These are phyloP conservation scores for Microdochium nivale DNA, from an alignment of 2,329 filamentous ascomycete species.

Conservation along the genomic window DNA sequence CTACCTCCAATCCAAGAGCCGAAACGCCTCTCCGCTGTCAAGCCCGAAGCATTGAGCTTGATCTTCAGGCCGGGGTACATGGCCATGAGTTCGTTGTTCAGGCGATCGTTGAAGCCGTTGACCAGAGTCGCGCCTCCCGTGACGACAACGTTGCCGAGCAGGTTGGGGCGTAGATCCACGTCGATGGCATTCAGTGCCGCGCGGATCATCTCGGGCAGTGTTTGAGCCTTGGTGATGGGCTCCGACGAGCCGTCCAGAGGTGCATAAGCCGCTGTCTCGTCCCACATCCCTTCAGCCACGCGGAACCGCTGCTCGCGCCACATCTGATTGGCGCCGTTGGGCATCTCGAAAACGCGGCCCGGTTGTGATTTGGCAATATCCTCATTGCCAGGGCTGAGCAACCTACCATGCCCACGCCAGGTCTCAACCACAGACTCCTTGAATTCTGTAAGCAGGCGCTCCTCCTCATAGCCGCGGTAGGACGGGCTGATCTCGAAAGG, in stretches of 20 bases:
- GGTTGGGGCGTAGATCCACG: slow-evolving; percentile 73
- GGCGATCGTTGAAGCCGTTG: slow-evolving; percentile 83
- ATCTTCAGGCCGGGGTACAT: slow-evolving; percentile 82
- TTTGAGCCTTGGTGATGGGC: slow-evolving; percentile 60
- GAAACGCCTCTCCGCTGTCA: slow-evolving; percentile 83
- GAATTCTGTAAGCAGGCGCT: slow-evolving; percentile 88
- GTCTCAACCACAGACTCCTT: slow-evolving; percentile 96
- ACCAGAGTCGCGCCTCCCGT: slow-evolving; percentile 82
- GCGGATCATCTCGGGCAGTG: slow-evolving; percentile 75
- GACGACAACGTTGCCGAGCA: slow-evolving; percentile 86
- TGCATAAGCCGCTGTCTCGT: slow-evolving; percentile 65
- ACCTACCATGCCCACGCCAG: slow-evolving; percentile 73
- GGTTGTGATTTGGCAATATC: slow-evolving; percentile 66
- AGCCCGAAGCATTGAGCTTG: slow-evolving; percentile 78
- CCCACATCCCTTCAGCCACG: slow-evolving; percentile 84
- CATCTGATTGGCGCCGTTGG: slow-evolving; percentile 91
- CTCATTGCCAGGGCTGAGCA: slow-evolving; percentile 59
- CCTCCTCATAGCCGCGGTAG: slow-evolving; percentile 80
- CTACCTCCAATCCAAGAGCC: slow-evolving; percentile 95
- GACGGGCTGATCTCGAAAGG: slow-evolving; percentile 52
- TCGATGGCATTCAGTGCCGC: slow-evolving; percentile 72
- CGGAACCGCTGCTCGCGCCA: slow-evolving; percentile 84
- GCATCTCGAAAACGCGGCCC: slow-evolving; percentile 90
- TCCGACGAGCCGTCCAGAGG: slow-evolving; percentile 27
- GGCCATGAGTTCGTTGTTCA: slow-evolving; percentile 73